Evolutionary conservation across 768 basidiomycete species (phyloP), one percentile per base, ranked within the genome.

Genomic region (Boletus reticuloceps): DNA sequence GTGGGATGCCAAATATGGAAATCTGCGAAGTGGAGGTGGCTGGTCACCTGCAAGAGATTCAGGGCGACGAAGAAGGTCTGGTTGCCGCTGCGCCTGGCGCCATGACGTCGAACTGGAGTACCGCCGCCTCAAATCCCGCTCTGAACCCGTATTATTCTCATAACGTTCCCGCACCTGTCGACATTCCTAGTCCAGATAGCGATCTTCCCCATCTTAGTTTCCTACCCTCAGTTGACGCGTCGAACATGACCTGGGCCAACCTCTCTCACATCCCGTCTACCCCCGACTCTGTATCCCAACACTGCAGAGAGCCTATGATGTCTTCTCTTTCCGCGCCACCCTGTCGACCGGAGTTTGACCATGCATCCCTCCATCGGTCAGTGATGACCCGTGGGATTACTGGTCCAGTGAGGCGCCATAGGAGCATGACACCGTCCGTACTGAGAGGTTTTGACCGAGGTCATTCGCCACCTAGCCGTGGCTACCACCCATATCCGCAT

Each of bases 351-450:
- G 75, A 75, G 11, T 89, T 89, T 51, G 88, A 70, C 80, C 85
- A 62, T 56, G 71, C 57, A n/a, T 55, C 67, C 20, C 59, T 69
- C 17, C 65, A 64, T 40, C 64, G 60, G 16, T 63, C 67, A 13
- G 48, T 60, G 17, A 64, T 63, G 54, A 51, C 61, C 16, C 64
- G 65, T 12, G 63, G 51, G 8, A 79, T 75, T 13, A 64, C 79
- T n/a, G 86, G 88, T 11, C 85, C 88, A 11, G 77, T 84, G 44
- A 74, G 88, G 49, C 77, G 89, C 44, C 83, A 89, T 64, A 78
- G 89, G 52, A 89, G 87, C 68, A 88, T 87, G 79, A 91, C 89
- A 9, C 89, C 89, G 10, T 84, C 84, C 0, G 58, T 85, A 29
- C 69, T 77, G 44, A 77, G 84, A 50, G 78, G 73, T 50, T 82